Percentiles rank a stretch among this genome's conserved stretches.
These are phyloP conservation scores for Calonectria honghensis DNA, from an alignment of 2,329 filamentous ascomycete species.

Conservation along the genomic window DNA sequence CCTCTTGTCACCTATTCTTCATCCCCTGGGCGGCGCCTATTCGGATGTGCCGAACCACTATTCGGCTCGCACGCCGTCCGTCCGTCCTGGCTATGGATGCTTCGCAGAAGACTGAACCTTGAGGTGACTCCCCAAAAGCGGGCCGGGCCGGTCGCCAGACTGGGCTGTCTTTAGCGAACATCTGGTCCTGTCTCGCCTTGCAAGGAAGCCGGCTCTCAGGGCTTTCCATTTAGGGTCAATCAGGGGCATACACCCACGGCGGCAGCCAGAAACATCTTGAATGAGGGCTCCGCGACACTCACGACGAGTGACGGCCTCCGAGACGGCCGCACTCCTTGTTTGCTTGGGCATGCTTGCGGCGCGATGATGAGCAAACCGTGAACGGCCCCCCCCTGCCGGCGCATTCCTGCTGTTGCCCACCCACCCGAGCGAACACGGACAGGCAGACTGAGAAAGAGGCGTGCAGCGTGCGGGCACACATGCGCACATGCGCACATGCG, in stretches of 20 bases:
- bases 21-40: slow-evolving; percentile 16
- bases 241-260: slow-evolving; percentile 41
- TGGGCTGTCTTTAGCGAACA: slow-evolving; percentile 50
- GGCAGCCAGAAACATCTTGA: slow-evolving; percentile 27
- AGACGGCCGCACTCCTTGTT: slow-evolving; percentile 43
- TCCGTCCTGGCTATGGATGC: slow-evolving; percentile 27
- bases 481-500: slow-evolving; percentile 5
- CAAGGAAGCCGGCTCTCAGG: slow-evolving; percentile 38
- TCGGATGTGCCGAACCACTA: slow-evolving; percentile 29
- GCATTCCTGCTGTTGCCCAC: slow-evolving; percentile 32
- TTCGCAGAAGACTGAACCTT: slow-evolving; percentile 34
- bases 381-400: slow-evolving; percentile 39
- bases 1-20: slow-evolving; percentile 24
- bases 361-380: slow-evolving; percentile 43
- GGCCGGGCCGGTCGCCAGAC: slow-evolving; percentile 53
- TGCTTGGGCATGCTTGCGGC: slow-evolving; percentile 40
- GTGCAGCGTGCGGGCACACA: slow-evolving; percentile 15
- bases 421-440: slow-evolving; percentile 32
- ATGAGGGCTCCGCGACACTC: slow-evolving; percentile 41
- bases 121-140: slow-evolving; percentile 48
- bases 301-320: slow-evolving; percentile 43
- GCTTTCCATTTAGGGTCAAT: slow-evolving; percentile 34
- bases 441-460: slow-evolving; percentile 28
- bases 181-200: slow-evolving; percentile 44
- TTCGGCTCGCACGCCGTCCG: slow-evolving; percentile 25